A percentile compares a stretch with the other conserved stretches of the same genome.
These are phyloP conservation scores for Kockovaella imperatae DNA, from an alignment of 768 basidiomycete genomes.

Conservation along the genomic window DNA sequence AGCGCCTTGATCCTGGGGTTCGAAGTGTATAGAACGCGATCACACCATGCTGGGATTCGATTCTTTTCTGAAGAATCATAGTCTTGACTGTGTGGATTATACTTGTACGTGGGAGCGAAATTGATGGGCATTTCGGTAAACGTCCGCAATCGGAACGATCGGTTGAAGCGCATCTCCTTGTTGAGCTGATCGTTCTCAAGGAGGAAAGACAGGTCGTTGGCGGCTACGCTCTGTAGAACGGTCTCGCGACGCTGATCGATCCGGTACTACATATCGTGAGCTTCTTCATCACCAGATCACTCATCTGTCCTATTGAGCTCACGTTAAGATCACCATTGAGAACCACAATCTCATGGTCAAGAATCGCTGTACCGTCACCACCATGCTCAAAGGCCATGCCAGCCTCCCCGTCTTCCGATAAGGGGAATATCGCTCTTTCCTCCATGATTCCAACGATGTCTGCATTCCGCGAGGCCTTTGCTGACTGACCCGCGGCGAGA, in stretches of 20 bases:
- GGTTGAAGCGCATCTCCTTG: conserved; percentile 81
- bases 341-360: conserved; percentile 92
- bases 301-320: not conserved
- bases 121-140: conserved; percentile 73
- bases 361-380: conserved; percentile 82
- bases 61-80: conserved; percentile 87
- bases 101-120: conserved; percentile 91
- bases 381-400: conserved; percentile 70
- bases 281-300: conserved; percentile 1
- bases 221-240: conserved; percentile 63
- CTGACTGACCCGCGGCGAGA: conserved; percentile 79
- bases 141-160: conserved; percentile 71
- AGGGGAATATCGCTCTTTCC: conserved; percentile 59
- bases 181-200: conserved; percentile 71
- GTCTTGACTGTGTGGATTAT: conserved; percentile 65
- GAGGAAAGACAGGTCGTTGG: conserved; percentile 59
- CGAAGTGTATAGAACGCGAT: conserved; percentile 73
- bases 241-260: conserved; percentile 85
- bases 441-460: conserved; percentile 84
- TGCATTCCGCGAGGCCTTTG: conserved; percentile 70
- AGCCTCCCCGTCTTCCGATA: conserved; percentile 52
- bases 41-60: conserved; percentile 92
- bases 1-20: conserved; percentile 55
- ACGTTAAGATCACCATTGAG: conserved; percentile 88
- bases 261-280: conserved; percentile 54